phyloP scores from a whole-genome alignment of 1,284 basidiomycete species.

The Entoloma clypeatum region DNA sequence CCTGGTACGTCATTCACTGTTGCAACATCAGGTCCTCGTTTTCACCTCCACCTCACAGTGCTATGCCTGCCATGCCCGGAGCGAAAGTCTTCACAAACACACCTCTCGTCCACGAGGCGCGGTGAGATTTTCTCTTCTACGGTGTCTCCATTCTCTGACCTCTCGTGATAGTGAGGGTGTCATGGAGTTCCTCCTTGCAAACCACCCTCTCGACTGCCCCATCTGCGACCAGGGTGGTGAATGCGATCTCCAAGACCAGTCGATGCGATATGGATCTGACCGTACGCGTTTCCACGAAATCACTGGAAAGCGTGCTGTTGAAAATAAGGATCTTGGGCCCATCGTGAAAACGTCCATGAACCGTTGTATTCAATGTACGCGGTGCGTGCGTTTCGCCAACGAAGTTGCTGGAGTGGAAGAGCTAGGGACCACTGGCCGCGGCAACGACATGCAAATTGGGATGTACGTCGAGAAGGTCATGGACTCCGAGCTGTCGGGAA shows the following conservation, averaged over 20 bases:
- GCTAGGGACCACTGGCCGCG: conserved; percentile 93
- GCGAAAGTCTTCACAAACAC: conserved; percentile 96
- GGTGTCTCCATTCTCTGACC: conserved; percentile 6
- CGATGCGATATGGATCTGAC: conserved; percentile 98
- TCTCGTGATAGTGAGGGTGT: conserved; percentile 76
- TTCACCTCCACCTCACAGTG: conserved; percentile 44
- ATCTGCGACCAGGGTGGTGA: conserved; percentile 98
- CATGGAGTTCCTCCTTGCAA: conserved; percentile 97
- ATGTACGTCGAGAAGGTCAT: conserved; percentile 98
- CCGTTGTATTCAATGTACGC: conserved; percentile 98
- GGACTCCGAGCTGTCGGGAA: conserved; percentile 97
- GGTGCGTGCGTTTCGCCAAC: conserved; percentile 98
- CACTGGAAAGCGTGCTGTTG: conserved; percentile 94
- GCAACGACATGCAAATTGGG: conserved; percentile 98
- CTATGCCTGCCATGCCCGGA: conserved; percentile 98
- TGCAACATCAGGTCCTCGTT: not conserved
- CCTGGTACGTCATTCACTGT: conserved; percentile 51
- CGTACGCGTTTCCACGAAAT: conserved; percentile 98
- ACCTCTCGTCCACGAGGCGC: conserved; percentile 91
- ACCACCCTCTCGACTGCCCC: conserved; percentile 98
- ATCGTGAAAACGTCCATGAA: conserved; percentile 99
- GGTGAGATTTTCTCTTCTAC: conserved; percentile 42
- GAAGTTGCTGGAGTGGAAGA: conserved; percentile 99
- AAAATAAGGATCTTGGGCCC: conserved; percentile 98
- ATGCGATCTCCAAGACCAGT: conserved; percentile 99